Conservation (phyloP, 2,329 filamentous ascomycete genomes). For the Pyrenochaeta sp. region DNA sequence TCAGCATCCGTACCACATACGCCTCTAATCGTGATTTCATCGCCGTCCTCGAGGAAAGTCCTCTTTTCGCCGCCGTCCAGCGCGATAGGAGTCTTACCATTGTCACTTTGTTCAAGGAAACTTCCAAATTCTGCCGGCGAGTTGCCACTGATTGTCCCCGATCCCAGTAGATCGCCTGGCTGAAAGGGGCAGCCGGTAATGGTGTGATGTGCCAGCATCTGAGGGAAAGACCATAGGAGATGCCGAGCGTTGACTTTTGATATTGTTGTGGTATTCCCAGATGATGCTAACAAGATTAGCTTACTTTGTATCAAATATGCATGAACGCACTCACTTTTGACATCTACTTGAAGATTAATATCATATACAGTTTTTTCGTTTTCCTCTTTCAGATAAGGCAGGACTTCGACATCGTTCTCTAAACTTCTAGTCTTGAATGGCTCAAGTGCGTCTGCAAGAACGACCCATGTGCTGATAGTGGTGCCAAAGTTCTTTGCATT, state of each 20-base stretch:
- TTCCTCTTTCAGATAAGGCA: slow-evolving; percentile 72
- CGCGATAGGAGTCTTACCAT: slow-evolving; percentile 71
- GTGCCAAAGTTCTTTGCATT: slow-evolving; percentile 86
- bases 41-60: slow-evolving; percentile 77
- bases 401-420: slow-evolving; percentile 62
- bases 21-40: slow-evolving; percentile 72
- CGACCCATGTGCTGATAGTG: slow-evolving; percentile 80
- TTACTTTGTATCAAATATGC: neutral
- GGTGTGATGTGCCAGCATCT: slow-evolving; percentile 83
- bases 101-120: slow-evolving; percentile 75
- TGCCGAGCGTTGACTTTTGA: slow-evolving; percentile 69
- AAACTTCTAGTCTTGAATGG: slow-evolving; percentile 68
- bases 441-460: slow-evolving; percentile 77
- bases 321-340: slow-evolving; percentile 55
- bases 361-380: slow-evolving; percentile 69
- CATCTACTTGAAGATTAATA: slow-evolving; percentile 72
- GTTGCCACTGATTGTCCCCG: slow-evolving; percentile 78
- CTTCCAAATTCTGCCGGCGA: slow-evolving; percentile 68
- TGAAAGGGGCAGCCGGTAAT: slow-evolving; percentile 78
- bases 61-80: slow-evolving; percentile 72
- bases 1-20: slow-evolving; percentile 69
- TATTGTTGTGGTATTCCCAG: slow-evolving; percentile 65
- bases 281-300: slow-evolving; percentile 47
- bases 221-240: slow-evolving; percentile 81
- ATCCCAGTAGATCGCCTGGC: slow-evolving; percentile 77